Base-by-base conservation (phyloP, 345 rosid species). In the Populus deltoides region DNA sequence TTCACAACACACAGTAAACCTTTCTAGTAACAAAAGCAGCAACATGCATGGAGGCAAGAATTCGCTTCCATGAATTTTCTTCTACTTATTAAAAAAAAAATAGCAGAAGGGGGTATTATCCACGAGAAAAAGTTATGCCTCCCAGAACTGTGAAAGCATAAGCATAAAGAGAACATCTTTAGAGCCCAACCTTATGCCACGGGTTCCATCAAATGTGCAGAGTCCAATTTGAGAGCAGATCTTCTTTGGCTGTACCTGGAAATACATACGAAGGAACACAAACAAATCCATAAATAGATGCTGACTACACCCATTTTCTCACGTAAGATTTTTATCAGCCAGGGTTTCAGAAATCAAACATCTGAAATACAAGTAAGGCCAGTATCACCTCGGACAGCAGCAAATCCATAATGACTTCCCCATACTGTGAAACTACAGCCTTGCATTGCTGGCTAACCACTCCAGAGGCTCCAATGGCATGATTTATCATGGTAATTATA, bases 381-480 rank as follows among this genome's bases (percentile, higher is more conserved):
- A 39, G 8, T 33, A 72, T 79, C 77, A 82, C 85, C 85, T 82
- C 67, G 7, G 80, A 73, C 16, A 78, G n/a, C 0, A 82, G 85
- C 77, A 82, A 71, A 47, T 82, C 71, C 39, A 82, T 31, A 31
- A 82, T 78, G 69, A 36, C 68, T 66, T 75, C 66, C 49, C 85
- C 85, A 67, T 78, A 82, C 36, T 78, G 77, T 22, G 76, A 55
- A 71, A 82, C 79, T 53, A 82, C 82, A 55, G 81, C 38, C 53
- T 78, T 82, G 74, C 85, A 82, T 67, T 82, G 66, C 82, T 78
- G 85, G 74, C 82, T 82, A 57, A 36, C 82, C 31, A 75, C 70
- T 66, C 85, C 85, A 33, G 74, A 18, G 25, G 82, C 85, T 70
- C 85, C 85, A 39, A 82, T 82, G 25, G 79, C 85, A 39, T 78